phyloP scores from a whole-genome alignment of 768 basidiomycete genomes.

The Cantharellus cinnabarinus region DNA sequence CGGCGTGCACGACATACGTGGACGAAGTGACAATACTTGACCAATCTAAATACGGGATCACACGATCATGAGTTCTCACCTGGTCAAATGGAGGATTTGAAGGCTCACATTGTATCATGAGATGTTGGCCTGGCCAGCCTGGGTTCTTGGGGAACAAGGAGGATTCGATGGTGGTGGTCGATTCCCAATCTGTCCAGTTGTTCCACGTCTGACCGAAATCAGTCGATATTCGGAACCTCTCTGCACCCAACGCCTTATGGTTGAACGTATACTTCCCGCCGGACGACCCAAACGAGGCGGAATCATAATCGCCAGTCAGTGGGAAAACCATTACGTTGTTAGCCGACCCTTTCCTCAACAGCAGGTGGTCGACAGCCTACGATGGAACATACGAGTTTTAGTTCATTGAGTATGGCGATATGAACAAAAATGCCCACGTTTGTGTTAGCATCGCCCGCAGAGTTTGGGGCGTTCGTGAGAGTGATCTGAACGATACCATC shows the following conservation, averaged over 20 bases:
- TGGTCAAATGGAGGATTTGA: not conserved
- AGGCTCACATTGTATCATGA: conserved; percentile 74
- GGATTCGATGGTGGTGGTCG: conserved; percentile 40
- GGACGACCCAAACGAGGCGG: conserved; percentile 22
- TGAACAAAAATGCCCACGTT: conserved; percentile 25
- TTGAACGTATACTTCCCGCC: conserved; percentile 53
- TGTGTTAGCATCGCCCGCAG: conserved; percentile 26
- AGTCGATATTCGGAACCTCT: conserved; percentile 68
- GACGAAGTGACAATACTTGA: conserved; percentile 41
- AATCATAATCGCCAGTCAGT: conserved; percentile 48
- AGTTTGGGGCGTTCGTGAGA: conserved; percentile 33
- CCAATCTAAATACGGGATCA: conserved; percentile 38
- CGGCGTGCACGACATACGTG: conserved; percentile 55
- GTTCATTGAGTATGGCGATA: not conserved
- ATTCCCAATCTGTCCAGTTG: conserved; percentile 60
- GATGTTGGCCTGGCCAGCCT: conserved; percentile 70
- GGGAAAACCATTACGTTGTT: conserved; percentile 81
- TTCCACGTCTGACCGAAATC: conserved; percentile 79
- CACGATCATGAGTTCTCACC: not conserved
- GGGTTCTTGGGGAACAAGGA: conserved; percentile 26
- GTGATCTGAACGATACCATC: conserved; percentile 68
- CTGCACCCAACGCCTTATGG: conserved; percentile 72
- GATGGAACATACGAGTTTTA: conserved; percentile 7
- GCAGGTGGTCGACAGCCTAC: conserved; percentile 49
- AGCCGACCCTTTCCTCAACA: conserved; percentile 57